These are phyloP conservation scores for Asterochloris erici DNA, from an alignment of 139 green algal species.

Conservation along the genomic window DNA sequence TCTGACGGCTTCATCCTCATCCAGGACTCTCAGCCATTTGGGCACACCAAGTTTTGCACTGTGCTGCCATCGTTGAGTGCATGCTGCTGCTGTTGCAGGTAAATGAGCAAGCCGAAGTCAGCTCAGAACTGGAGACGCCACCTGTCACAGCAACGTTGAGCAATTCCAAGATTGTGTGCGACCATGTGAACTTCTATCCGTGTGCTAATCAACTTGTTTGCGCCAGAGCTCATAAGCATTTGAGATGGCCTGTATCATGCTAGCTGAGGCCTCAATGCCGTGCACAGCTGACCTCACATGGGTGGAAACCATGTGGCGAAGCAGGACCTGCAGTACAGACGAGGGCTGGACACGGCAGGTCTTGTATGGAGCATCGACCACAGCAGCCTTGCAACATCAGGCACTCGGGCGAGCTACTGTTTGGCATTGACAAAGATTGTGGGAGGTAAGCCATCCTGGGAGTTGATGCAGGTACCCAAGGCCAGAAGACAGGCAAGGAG, in stretches of 20 bases:
- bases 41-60: too few relatives aligned
- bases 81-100: too few relatives aligned
- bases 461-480: neutral
- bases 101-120: too few relatives aligned
- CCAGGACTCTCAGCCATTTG: too few relatives aligned
- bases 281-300: slow-evolving; percentile 4
- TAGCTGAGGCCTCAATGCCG: slow-evolving; percentile 2
- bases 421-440: neutral
- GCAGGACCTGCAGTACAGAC: slow-evolving; percentile 8
- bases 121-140: too few relatives aligned
- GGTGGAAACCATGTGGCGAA: slow-evolving; percentile 11
- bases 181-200: too few relatives aligned
- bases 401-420: neutral
- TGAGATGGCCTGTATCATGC: slow-evolving; percentile 10
- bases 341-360: neutral
- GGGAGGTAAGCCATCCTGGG: too few relatives aligned
- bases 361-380: neutral
- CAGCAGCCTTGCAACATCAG: neutral
- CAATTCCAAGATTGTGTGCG: too few relatives aligned
- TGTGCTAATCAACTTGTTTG: too few relatives aligned
- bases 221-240: slow-evolving; percentile 12
- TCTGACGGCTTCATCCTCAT: too few relatives aligned
- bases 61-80: too few relatives aligned
- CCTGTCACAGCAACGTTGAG: too few relatives aligned
- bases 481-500: neutral